Evolutionary conservation across 306 rosid species (phyloP), one percentile per base, ranked within the genome.

Genomic region (Lithocarpus polystachyus): DNA sequence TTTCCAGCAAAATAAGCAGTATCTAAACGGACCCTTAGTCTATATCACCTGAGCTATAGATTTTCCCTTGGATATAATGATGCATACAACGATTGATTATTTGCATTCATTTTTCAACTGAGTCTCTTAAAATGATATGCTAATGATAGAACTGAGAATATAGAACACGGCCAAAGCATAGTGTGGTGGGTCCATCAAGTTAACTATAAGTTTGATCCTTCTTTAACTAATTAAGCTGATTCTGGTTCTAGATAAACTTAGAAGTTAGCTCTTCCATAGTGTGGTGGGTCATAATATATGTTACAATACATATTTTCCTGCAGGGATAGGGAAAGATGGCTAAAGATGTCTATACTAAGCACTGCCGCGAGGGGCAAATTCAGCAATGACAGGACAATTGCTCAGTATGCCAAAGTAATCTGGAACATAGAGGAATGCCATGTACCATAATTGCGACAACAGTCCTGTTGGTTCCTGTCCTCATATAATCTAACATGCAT

Each of bases 351-450:
- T 13, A 95, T 95, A 53, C 81, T 92, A 72, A 95, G 99, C 90
- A 95, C 99, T 10, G 99, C 99, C 26, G 99, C 98, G 81, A 85
- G 92, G 55, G 98, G 99, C 55, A 95, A 92, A 82, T 95, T 95
- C 87, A 95, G 99, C 85, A 95, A 97, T 43, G 98, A 95, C 87
- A 67, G 98, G 35, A 95, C 99, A 72, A 95, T 95, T 71, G 88
- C 91, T 56, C 94, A 92, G 85, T 95, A 95, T 83, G 98, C 98
- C 81, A 91, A 95, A 82, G 99, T 92, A 82, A 92, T 95, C 70
- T 95, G 99, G 99, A 88, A 88, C 76, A 92, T 95, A 8, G 84
- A 86, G 83, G 94, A 91, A 77, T 92, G 98, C 86, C 94, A 90
- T 1, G 94, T 95, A 15, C 99, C 99, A 55, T 95, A 78, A 75